A percentile compares a stretch with the other conserved stretches of the same genome.
These are phyloP conservation scores for Tuber melanosporum DNA, from an alignment of 495 filamentous ascomycete species.

Conservation along the genomic window DNA sequence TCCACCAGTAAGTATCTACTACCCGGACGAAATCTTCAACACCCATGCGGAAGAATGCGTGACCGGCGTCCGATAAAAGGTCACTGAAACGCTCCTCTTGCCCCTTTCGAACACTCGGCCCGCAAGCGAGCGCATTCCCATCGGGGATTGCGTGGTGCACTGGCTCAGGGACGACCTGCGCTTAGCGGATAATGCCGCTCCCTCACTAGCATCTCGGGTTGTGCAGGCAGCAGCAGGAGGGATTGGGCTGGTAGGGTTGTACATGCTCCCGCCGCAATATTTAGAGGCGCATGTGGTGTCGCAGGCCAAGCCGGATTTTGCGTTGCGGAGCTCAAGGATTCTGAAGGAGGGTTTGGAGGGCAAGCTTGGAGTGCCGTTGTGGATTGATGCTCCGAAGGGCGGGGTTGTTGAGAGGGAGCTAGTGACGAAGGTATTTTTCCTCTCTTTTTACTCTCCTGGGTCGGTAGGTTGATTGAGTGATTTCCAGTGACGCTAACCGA, in stretches of 20 bases:
- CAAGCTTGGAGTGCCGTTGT: slow-evolving; percentile 69
- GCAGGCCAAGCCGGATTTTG: slow-evolving; percentile 71
- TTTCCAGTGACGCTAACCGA: background rate
- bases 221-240: slow-evolving; percentile 50
- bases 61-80: slow-evolving; percentile 57
- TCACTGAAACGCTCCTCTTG: slow-evolving; percentile 57
- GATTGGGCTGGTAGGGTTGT: slow-evolving; percentile 63
- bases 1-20: slow-evolving; percentile 52
- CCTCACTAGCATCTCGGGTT: slow-evolving; percentile 61
- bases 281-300: slow-evolving; percentile 72
- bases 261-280: slow-evolving; percentile 64
- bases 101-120: slow-evolving; percentile 52
- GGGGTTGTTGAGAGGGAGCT: slow-evolving; percentile 50
- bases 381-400: slow-evolving; percentile 65
- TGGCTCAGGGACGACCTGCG: slow-evolving; percentile 89
- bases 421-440: slow-evolving; percentile 31
- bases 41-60: slow-evolving; percentile 66
- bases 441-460: background rate
- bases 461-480: background rate
- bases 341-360: slow-evolving; percentile 59
- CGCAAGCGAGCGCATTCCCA: slow-evolving; percentile 46
- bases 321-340: slow-evolving; percentile 59
- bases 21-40: slow-evolving; percentile 78
- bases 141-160: slow-evolving; percentile 66
- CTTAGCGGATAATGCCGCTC: slow-evolving; percentile 63